phyloP scores from a whole-genome alignment of 306 rosid species.

The Cercis canadensis region DNA sequence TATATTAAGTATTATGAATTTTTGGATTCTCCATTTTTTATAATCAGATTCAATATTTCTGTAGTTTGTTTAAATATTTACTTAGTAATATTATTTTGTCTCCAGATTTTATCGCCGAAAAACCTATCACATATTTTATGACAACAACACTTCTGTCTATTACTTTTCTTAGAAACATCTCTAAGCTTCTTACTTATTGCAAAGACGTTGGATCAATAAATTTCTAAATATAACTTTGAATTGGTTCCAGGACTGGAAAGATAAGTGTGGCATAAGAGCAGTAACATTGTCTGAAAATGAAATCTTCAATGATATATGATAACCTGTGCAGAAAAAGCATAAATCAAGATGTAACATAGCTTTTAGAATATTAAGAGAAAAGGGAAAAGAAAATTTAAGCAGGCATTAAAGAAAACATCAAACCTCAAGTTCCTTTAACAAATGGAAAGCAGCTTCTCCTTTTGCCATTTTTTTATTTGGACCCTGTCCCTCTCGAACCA shows the following conservation, averaged over 20 bases:
- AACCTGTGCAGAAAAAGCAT: constrained; percentile 1
- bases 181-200: neutral
- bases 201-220: constrained; percentile 2
- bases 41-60: too few relatives aligned
- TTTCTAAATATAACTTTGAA: too few relatives aligned
- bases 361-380: too few relatives aligned
- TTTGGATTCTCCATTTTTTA: too few relatives aligned
- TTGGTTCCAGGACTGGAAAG: neutral
- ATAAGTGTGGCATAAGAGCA: neutral
- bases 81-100: neutral
- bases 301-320: constrained; percentile 8
- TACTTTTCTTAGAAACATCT: constrained; percentile 5
- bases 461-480: constrained; percentile 62
- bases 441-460: constrained; percentile 80
- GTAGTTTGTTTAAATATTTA: too few relatives aligned
- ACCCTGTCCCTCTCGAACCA: constrained; percentile 64
- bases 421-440: constrained; percentile 83
- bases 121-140: neutral
- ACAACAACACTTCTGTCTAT: neutral
- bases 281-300: neutral
- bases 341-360: neutral
- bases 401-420: constrained; percentile 36
- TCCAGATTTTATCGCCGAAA: neutral
- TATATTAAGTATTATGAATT: too few relatives aligned
- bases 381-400: neutral